Evolutionary conservation across 257 asterid species (phyloP).

Genomic region (Ophiorrhiza pumila): DNA sequence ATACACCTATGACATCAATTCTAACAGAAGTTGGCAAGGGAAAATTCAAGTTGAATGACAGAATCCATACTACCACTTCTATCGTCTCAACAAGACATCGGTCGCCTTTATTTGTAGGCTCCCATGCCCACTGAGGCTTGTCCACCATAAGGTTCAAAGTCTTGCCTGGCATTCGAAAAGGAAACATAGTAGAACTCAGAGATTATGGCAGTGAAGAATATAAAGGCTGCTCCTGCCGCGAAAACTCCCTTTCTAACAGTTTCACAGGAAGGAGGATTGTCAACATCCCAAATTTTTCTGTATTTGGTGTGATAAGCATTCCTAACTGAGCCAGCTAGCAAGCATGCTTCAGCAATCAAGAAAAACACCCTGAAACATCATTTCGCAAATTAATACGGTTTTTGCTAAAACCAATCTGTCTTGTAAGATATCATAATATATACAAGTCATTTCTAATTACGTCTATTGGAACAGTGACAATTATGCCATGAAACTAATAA

Average conservation of each 20-base stretch:
- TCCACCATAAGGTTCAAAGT: conserved; percentile 42
- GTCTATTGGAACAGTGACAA: not conserved
- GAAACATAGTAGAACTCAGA: conserved; percentile 67
- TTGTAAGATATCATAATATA: not conserved
- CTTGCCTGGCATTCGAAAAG: conserved; percentile 53
- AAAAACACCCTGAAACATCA: conserved; percentile 61
- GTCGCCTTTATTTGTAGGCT: conserved; percentile 45
- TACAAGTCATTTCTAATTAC: not conserved
- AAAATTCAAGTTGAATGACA: not conserved
- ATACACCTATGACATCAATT: conserved; percentile 22
- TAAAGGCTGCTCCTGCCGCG: conserved; percentile 90
- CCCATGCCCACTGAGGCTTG: conserved; percentile 72
- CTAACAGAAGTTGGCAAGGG: conserved; percentile 11
- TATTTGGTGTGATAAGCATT: conserved; percentile 91
- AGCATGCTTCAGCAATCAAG: conserved; percentile 69
- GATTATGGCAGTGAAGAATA: conserved; percentile 61
- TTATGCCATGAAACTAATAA: not conserved
- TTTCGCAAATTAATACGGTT: not conserved
- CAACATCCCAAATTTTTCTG: conserved; percentile 35
- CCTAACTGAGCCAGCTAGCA: conserved; percentile 87
- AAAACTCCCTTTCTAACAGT: conserved; percentile 88
- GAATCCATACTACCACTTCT: not conserved
- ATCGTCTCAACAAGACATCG: conserved; percentile 7
- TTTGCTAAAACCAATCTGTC: not conserved
- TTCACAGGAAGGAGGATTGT: conserved; percentile 66